Conservation (phyloP, 176 grass and related monocot genomes). For the Cenchrus fungigraminus region DNA sequence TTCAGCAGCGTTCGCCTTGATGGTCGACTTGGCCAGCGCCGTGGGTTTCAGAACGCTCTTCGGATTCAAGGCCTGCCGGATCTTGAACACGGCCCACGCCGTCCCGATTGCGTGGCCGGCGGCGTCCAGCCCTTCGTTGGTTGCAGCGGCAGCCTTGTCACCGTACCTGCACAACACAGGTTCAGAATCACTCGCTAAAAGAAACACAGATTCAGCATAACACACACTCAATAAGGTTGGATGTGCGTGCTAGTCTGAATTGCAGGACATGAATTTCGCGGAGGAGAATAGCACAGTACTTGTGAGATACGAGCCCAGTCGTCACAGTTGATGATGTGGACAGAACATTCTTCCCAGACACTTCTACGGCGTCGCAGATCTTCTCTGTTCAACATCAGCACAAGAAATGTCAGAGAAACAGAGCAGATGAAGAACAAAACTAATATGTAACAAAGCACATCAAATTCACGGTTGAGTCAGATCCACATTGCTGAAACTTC, state of each 20-base stretch:
- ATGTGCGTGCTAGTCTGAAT: background rate
- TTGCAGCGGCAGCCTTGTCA: slow-evolving; percentile 66
- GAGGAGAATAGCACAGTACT: slow-evolving; percentile 41
- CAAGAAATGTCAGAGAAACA: background rate
- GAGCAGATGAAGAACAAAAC: background rate
- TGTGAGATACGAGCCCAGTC: slow-evolving; percentile 75
- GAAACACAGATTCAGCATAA: background rate
- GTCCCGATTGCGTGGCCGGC: slow-evolving; percentile 73
- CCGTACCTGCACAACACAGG: slow-evolving; percentile 61
- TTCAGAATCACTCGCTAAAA: too few species aligned
- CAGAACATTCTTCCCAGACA: slow-evolving; percentile 82
- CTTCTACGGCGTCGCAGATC: slow-evolving; percentile 80
- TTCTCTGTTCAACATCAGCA: slow-evolving; percentile 56
- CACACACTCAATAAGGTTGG: background rate
- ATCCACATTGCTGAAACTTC: background rate
- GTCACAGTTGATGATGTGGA: slow-evolving; percentile 87
- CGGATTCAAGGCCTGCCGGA: slow-evolving; percentile 74
- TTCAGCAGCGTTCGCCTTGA: slow-evolving; percentile 51
- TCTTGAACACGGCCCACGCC: slow-evolving; percentile 81
- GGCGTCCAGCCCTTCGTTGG: slow-evolving; percentile 68
- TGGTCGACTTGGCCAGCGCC: slow-evolving; percentile 45
- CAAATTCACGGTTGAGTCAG: background rate
- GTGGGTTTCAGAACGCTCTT: slow-evolving; percentile 75
- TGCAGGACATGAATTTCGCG: background rate
- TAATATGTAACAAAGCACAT: background rate